Conservation (phyloP, 441 rosid genomes). For the Bruguiera hainesii region DNA sequence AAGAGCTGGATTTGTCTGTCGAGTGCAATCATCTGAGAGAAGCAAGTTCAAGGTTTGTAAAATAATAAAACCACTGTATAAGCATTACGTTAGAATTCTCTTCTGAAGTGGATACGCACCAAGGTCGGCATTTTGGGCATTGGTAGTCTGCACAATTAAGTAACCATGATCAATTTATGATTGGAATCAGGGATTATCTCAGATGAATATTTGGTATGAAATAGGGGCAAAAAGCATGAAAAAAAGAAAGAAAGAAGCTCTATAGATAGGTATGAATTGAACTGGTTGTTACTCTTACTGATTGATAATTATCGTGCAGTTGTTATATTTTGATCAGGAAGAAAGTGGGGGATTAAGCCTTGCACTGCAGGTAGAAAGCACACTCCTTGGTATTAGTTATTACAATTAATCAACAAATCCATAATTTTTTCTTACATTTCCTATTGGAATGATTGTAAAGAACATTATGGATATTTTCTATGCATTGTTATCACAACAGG, state of each 20-base stretch:
- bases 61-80: constrained; percentile 9
- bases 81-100: not conserved
- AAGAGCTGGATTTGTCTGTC: constrained; percentile 75
- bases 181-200: too few species aligned
- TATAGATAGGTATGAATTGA: not conserved
- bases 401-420: not conserved
- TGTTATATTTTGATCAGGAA: constrained; percentile 82
- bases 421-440: too few species aligned
- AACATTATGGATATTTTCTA: too few species aligned
- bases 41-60: constrained; percentile 92
- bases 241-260: constrained; percentile 3
- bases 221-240: not conserved
- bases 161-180: too few species aligned
- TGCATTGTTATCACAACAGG: too few species aligned
- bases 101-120: not conserved
- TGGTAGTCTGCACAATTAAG: too few species aligned
- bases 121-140: not conserved
- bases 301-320: constrained; percentile 51
- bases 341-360: constrained; percentile 78
- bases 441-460: too few species aligned
- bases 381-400: not conserved
- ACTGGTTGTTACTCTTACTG: constrained; percentile 6
- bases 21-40: constrained; percentile 82
- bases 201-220: not conserved
- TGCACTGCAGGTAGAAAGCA: constrained; percentile 68